Percentiles rank a stretch among this genome's conserved stretches.
phyloP scores from a whole-genome alignment of 441 rosid species.

The Gossypium trilobum region DNA sequence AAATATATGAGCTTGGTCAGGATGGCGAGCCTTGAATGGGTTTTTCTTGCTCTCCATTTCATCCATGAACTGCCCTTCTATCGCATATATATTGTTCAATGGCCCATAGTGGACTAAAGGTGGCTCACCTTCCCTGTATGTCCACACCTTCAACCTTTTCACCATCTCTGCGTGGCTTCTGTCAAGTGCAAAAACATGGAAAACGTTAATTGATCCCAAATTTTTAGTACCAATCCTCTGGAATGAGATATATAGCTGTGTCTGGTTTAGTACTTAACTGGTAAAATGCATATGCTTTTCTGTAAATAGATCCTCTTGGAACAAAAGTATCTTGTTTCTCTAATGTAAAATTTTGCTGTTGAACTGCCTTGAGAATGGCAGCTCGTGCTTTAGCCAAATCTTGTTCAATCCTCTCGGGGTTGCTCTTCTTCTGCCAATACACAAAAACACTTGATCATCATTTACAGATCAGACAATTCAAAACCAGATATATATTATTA shows the following conservation, averaged over 20 bases:
- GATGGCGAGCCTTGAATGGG: conserved; percentile 34
- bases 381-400: conserved; percentile 45
- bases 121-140: conserved; percentile 44
- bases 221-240: too few relatives aligned
- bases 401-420: conserved; percentile 35
- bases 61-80: conserved; percentile 39
- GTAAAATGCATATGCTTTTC: conserved; percentile 49
- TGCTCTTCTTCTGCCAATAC: conserved; percentile 21
- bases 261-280: conserved; percentile 35
- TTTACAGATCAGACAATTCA: too few relatives aligned
- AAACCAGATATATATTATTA: too few relatives aligned
- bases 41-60: conserved; percentile 28
- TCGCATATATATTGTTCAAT: conserved; percentile 17
- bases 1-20: conserved; percentile 48
- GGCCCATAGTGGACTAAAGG: conserved; percentile 49
- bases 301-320: conserved; percentile 43
- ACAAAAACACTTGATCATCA: not conserved
- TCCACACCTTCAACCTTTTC: conserved; percentile 53
- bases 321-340: conserved; percentile 21
- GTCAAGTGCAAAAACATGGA: not conserved
- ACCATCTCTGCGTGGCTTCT: conserved; percentile 59
- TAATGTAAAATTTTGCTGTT: conserved; percentile 23
- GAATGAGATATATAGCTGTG: not conserved
- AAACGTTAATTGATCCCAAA: not conserved
- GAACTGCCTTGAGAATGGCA: conserved; percentile 45